Evolutionary conservation across 2,329 filamentous ascomycete genomes (phyloP), one percentile per base, ranked within the genome.

Genomic region (Fusarium scirpi): DNA sequence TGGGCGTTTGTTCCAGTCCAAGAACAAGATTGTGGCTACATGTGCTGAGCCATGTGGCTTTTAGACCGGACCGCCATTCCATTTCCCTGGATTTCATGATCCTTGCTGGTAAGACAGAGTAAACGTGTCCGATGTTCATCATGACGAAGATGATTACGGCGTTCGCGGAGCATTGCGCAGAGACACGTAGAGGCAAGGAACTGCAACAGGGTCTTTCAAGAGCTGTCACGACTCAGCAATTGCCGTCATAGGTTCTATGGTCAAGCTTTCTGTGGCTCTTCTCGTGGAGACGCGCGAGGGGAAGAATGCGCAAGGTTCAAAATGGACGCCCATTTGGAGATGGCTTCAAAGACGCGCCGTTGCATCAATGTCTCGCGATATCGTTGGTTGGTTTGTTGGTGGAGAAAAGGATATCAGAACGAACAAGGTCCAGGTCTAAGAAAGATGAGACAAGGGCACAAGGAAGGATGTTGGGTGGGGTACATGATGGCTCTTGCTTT

Each of bases 381-480:
- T 67, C 55, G 65, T 73, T 75, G 73, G 73, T 67, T 74, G 54
- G 64, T 67, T 74, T 54, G 60, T 63, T 58, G 51, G 73, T 74
- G 73, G 73, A 62, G 71, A 62, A 64, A 46, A 65, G 47, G 41
- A 64, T 65, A 70, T 58, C 63, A 64, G 66, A 54, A 62, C 55
- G 45, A 63, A 58, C 65, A 73, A 69, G 68, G 70, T 51, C 53
- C 53, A 65, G 60, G 62, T 32, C 44, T 30, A 27, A 53, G 44
- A 55, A 48, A 71, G 65, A 58, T 71, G 70, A 71, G 67, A 71
- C 71, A 70, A 72, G 69, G 60, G 65, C 62, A 67, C 57, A 55
- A 69, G 68, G 72, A 62, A 65, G 65, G 34, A 58, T 49, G 30
- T 38, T 53, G 34, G 62, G 55, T 48, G 48, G 56, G 40, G 45